Base-by-base conservation (phyloP, 2,329 filamentous ascomycete genomes). In the Ophiostoma triangulosporum region DNA sequence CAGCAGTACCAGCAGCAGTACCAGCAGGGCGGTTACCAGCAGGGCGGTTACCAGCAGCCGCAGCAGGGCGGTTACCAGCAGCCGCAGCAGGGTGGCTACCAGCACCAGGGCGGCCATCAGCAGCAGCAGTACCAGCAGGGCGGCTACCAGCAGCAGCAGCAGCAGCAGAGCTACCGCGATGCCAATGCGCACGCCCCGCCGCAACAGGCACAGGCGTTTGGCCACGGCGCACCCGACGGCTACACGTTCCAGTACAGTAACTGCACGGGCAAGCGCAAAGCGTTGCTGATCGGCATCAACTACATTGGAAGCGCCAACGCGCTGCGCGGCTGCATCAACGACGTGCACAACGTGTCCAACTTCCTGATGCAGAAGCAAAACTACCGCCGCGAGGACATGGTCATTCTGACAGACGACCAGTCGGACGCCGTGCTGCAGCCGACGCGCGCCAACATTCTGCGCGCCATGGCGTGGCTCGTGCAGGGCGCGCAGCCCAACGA, bases 301-400 rank as follows among this genome's bases (percentile, higher is more conserved):
- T 89, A 89, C 71, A 84, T 88, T 61, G 80, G 81, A 51, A 81
- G 86, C 63, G 69, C 80, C 22, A 84, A 79, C 49, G 82, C 87
- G 71, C 76, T 89, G 52, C 74, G 80, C 56, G 85, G 85, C 43
- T 89, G 85, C 68, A 87, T 89, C 74, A 89, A 89, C 68, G 85
- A 89, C 65, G 83, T 85, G 32, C 81, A 83, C 69, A 89, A 89
- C 64, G 78, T 89, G 67, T 86, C 83, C 31, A 69, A 70, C 53
- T 89, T 87, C 66, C 69, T 89, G 57, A 80, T 82, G 59, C 74
- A 82, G 64, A 72, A 73, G 56, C 83, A 85, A 63, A 74, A 77
- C 50, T 89, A 88, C 68, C 83, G 81, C 73, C 73, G 81, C 57
- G 84, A 89, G 68, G 84, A 89, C 62, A 89, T 88, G 84, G 83